Evolutionary conservation across 2,329 filamentous ascomycete genomes (phyloP), one percentile per base, ranked within the genome.

Genomic region (Microcera coccophila): DNA sequence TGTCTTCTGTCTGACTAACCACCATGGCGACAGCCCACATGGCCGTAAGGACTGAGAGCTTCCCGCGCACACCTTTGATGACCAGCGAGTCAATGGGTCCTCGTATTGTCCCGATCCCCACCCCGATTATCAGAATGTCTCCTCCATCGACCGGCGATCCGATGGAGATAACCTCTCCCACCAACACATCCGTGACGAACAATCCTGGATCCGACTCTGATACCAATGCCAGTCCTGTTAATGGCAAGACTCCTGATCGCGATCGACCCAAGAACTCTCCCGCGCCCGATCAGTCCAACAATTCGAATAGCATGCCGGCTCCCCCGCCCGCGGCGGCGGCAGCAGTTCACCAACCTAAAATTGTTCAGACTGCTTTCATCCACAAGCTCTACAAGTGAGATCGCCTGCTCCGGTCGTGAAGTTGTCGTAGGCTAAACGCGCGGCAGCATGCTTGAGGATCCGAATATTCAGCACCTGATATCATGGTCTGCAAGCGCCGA

Each of bases 341-440:
- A 4, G 85, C 85, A 36, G 84, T 90, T 39, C 89, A 95, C 62
- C 90, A 95, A 63, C 90, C 93, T 46, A 98, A 98, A 70, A 91
- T 96, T 34, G 90, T 97, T 14, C 93, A 98, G 70, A 97, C 93
- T 10, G 93, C 93, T 17, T 98, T 98, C 61, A 97, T 98, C 53
- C 93, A 98, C 68, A 98, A 98, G 68, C 80, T 98, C 26, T 98
- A 97, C 75, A 96, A 94, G 90, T 96, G 75, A 62, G 84, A 41
- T 21, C 11, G 12, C 18, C 21, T 34, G n/a, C n/a, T n/a, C n/a
- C n/a, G n/a, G n/a, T n/a, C n/a, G n/a, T n/a, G n/a, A n/a, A n/a
- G n/a, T n/a, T 24, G 24, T 3, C 35, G 32, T 22, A 36, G 41
- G 49, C 59, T 64, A 59, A 66, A 38, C n/a, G 18, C 42, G 35